Base-by-base conservation (phyloP, 352 stramenopile genomes). In the Pythium utonaiense region DNA sequence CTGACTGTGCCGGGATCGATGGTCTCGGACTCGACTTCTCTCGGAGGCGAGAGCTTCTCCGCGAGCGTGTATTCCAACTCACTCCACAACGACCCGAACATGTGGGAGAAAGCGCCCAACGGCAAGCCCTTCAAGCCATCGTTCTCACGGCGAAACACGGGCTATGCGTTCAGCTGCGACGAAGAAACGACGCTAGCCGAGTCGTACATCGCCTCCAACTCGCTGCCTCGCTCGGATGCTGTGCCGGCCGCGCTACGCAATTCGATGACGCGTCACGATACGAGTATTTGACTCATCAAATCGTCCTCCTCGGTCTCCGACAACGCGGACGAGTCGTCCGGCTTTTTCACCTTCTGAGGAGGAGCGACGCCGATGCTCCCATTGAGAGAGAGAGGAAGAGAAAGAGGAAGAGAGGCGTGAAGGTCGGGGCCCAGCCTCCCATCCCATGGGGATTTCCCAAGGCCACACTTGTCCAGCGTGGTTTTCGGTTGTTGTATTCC, bases 141-240 rank as follows among this genome's bases (percentile, higher is more conserved):
- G 3, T 62, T 65, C 16, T 62, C 66, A n/a, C 67, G 75, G 9
- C 72, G 78, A 27, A 88, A 86, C 63, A 91, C 82, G 9, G 84
- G 84, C 42, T 93, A 75, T 52, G 84, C 84, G 27, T 93, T 93
- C 65, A 92, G 82, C 59, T 92, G 80, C 63, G 84, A 93, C 60
- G 82, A 93, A 50, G 80, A 89, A 59, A 93, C 84, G 44, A 91
- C 84, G 41, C 54, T 90, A 16, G 84, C 79, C 45, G 84, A 93
- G 70, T 90, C 80, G 61, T 91, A 91, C 67, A 93, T 93, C 47
- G 83, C 83, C 17, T 91, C 83, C 14, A 91, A 88, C 62, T 88
- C 78, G 62, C 59, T 88, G 50, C 75, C 75, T n/a, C 70, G 75
- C 25, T 88, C 81, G 19, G 77, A 91, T 22, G 81, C 81, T 38